These are phyloP conservation scores for Podila horticola DNA, from an alignment of 192 early-diverging fungal genomes.

Conservation along the genomic window DNA sequence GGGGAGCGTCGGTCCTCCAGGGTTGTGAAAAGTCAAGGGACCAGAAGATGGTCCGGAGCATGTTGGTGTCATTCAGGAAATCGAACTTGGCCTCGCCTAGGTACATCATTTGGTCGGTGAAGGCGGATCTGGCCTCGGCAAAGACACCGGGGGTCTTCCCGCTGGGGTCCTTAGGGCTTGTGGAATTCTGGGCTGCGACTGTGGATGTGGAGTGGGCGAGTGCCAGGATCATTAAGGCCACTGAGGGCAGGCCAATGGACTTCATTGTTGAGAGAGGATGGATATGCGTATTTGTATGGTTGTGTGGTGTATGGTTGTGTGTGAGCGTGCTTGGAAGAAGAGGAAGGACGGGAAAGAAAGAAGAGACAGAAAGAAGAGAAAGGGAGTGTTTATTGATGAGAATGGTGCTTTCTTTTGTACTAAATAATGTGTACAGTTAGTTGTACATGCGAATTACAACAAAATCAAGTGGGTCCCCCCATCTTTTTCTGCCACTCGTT, in stretches of 20 bases:
- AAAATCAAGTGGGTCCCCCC: too few relatives aligned
- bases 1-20: not conserved
- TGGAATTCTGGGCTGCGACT: not conserved
- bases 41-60: not conserved
- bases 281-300: not conserved
- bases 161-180: not conserved
- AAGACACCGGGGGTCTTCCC: not conserved
- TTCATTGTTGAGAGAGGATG: not conserved
- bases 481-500: too few relatives aligned
- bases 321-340: not conserved
- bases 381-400: too few relatives aligned
- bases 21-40: not conserved
- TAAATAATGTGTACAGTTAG: too few relatives aligned
- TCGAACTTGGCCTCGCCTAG: not conserved
- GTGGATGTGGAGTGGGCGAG: not conserved
- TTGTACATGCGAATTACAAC: too few relatives aligned
- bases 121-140: not conserved
- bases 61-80: not conserved
- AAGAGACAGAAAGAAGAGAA: not conserved
- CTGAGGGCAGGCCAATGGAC: not conserved
- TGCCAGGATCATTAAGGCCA: not conserved
- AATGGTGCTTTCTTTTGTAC: too few relatives aligned
- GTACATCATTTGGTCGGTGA: not conserved
- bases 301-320: not conserved
- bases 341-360: not conserved